Evolutionary conservation across 345 rosid species (phyloP).

Genomic region (Nasturtium officinale): DNA sequence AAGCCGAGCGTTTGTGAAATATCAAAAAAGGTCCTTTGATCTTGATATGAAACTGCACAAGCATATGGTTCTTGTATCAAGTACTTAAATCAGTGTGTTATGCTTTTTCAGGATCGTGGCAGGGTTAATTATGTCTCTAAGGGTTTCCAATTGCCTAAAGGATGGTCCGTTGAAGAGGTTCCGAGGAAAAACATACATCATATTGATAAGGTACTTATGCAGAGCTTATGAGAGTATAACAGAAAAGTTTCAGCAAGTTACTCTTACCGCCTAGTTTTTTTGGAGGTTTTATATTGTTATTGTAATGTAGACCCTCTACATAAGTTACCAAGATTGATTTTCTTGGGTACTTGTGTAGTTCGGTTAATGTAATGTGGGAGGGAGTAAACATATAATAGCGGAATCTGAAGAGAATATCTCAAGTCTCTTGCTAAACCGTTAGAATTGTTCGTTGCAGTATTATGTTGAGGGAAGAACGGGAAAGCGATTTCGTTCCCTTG

Average conservation of each 20-base stretch:
- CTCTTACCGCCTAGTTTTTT: neutral
- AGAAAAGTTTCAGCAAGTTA: neutral
- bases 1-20: conserved; percentile 15
- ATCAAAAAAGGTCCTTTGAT: conserved; percentile 29
- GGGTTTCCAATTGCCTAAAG: conserved; percentile 50
- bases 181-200: conserved; percentile 40
- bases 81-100: neutral
- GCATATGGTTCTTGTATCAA: conserved; percentile 5
- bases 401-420: neutral
- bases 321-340: neutral
- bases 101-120: conserved; percentile 24
- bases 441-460: conserved; percentile 45
- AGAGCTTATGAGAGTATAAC: neutral
- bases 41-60: conserved; percentile 15
- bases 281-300: neutral
- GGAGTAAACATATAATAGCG: neutral
- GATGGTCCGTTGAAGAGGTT: conserved; percentile 49
- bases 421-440: neutral
- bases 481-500: conserved; percentile 54
- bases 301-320: conserved; percentile 10
- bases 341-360: neutral
- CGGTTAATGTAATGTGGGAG: neutral
- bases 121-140: conserved; percentile 24
- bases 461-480: conserved; percentile 56
- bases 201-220: conserved; percentile 38